Conservation (phyloP, 768 basidiomycete genomes). For the Lactarius akahatsu region DNA sequence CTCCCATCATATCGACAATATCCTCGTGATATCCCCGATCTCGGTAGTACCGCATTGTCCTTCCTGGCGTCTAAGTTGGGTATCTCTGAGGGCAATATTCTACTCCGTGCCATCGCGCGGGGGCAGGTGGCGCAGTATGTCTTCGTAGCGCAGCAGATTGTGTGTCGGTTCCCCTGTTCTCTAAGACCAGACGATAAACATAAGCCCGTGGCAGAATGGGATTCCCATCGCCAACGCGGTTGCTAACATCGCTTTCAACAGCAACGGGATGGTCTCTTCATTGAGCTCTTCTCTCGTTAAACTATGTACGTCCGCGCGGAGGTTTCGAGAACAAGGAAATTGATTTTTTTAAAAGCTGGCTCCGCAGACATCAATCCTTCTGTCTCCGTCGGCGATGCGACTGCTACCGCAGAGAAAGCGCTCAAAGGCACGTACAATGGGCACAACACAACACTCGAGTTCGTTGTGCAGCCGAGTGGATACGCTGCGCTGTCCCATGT, state of each 20-base stretch:
- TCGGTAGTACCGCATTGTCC: conserved; percentile 29
- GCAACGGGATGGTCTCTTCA: conserved; percentile 42
- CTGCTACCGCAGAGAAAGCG: conserved; percentile 39
- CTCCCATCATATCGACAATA: conserved; percentile 27
- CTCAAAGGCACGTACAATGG: conserved; percentile 45
- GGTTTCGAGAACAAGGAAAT: neutral
- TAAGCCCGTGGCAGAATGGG: conserved; percentile 32
- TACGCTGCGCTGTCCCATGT: conserved; percentile 42
- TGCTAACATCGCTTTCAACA: conserved; percentile 46
- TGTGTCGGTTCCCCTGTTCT: conserved; percentile 10
- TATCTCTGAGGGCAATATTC: conserved; percentile 24
- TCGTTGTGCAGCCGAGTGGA: conserved; percentile 42
- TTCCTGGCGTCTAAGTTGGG: conserved; percentile 32
- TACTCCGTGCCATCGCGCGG: conserved; percentile 26
- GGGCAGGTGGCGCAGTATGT: conserved; percentile 28
- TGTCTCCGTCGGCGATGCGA: conserved; percentile 39
- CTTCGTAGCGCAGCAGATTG: conserved; percentile 33
- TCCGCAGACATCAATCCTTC: conserved; percentile 39
- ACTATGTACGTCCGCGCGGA: conserved; percentile 35
- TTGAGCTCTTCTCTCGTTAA: conserved; percentile 50
- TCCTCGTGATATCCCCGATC: conserved; percentile 24
- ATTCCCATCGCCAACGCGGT: conserved; percentile 43
- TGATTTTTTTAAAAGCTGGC: conserved; percentile 10
- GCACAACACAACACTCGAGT: conserved; percentile 42
- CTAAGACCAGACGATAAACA: neutral